These are phyloP conservation scores for Penicillium sp. DNA, from an alignment of 2,329 filamentous ascomycete genomes.

Conservation along the genomic window DNA sequence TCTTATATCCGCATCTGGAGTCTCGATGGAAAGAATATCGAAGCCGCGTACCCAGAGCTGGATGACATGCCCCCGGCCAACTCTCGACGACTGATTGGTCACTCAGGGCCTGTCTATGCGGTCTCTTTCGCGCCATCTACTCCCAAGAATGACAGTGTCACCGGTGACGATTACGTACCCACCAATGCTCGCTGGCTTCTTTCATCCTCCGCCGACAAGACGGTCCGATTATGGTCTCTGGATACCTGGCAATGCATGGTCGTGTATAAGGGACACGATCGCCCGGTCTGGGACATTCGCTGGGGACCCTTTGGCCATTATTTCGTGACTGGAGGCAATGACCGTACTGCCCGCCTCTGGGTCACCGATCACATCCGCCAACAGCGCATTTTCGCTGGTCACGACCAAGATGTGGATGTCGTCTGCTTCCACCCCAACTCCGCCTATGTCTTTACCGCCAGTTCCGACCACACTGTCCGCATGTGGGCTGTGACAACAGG, in stretches of 20 bases:
- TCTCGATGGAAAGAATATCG: constrained; percentile 80
- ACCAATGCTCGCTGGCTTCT: constrained; percentile 76
- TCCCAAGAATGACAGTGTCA: constrained; percentile 53
- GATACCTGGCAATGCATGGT: constrained; percentile 92
- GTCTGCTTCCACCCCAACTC: constrained; percentile 96
- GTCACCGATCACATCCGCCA: constrained; percentile 90
- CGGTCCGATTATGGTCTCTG: constrained; percentile 88
- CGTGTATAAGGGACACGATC: constrained; percentile 90
- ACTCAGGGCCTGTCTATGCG: constrained; percentile 85
- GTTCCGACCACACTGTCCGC: constrained; percentile 88
- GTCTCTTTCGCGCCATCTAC: constrained; percentile 83
- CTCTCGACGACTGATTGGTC: constrained; percentile 80
- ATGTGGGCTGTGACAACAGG: constrained; percentile 97
- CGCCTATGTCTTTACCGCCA: constrained; percentile 89
- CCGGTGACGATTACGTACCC: constrained; percentile 44
- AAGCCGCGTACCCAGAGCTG: constrained; percentile 64
- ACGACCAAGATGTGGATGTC: constrained; percentile 89
- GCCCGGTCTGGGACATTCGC: constrained; percentile 82
- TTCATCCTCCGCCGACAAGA: constrained; percentile 84
- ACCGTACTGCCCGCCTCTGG: constrained; percentile 90
- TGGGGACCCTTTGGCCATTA: constrained; percentile 97
- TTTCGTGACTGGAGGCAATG: constrained; percentile 84
- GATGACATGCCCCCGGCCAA: constrained; percentile 68
- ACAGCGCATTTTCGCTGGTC: constrained; percentile 84
- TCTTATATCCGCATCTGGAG: constrained; percentile 97